Evolutionary conservation across 768 basidiomycete species (phyloP), one percentile per base, ranked within the genome.

Genomic region (Boletales sp.): DNA sequence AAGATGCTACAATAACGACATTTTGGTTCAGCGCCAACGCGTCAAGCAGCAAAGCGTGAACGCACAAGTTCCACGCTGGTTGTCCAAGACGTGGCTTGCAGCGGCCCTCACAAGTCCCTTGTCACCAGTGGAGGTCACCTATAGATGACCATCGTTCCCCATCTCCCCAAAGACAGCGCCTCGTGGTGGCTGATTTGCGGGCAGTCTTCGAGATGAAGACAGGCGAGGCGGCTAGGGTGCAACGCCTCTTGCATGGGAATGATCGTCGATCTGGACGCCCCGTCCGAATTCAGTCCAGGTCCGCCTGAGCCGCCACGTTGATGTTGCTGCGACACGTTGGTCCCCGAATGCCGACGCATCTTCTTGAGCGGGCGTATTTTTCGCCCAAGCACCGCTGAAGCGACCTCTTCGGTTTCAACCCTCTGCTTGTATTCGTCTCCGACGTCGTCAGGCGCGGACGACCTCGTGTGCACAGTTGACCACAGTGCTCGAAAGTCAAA

Each of bases 131-230:
- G n/a, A n/a, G n/a, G 21, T 44, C 42, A 61, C 19, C 41, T 50
- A 36, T 57, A 59, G 47, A 58, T 60, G 19, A 70, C 64, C 32
- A 65, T 57, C 32, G 57, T 53, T 27, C 73, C 76, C 39, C 72
- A 61, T 49, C 67, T 66, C 47, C 66, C 69, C 48, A 80, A 53
- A 34, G 66, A 67, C 13, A 68, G 37, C 2, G 72, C 72, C 37
- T 75, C 70, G 38, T 69, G 68, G 52, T 70, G 53, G 41, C 57
- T 57, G 45, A 79, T 69, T 51, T 68, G 58, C 13, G 59, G 59
- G 53, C 76, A 78, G 45, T 72, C 66, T 38, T 71, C 70, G 27
- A 79, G 60, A 39, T 75, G 72, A 24, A 79, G 52, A 47, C 72
- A 78, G 44, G 64, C 61, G 43, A 80, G 73, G 61, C 61, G 40